Evolutionary conservation across 305 asterid genomes (phyloP).

Genomic region (Striga hermonthica): DNA sequence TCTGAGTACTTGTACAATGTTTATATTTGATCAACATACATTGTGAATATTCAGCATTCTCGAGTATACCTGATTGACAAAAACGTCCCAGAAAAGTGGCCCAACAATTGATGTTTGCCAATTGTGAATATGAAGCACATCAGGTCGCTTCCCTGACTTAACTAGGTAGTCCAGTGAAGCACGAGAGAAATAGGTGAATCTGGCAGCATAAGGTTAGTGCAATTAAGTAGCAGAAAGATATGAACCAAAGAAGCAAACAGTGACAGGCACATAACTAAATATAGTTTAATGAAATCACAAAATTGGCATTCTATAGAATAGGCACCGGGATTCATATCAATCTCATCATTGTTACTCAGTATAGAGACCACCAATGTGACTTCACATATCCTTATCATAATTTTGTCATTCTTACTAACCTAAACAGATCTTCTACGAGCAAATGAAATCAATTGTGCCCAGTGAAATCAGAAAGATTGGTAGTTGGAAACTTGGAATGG

Average conservation of each 20-base stretch:
- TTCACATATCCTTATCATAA: not conserved
- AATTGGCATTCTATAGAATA: slow-evolving; percentile 15
- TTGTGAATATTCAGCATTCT: slow-evolving; percentile 24
- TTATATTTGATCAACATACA: slow-evolving; percentile 10
- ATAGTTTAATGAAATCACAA: slow-evolving; percentile 14
- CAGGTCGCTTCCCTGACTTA: slow-evolving; percentile 78
- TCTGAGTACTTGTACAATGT: slow-evolving; percentile 20
- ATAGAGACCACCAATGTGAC: not conserved
- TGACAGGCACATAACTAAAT: slow-evolving; percentile 18
- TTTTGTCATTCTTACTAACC: not conserved
- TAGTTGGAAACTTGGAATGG: not conserved
- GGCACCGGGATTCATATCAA: slow-evolving; percentile 22
- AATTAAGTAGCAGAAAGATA: slow-evolving; percentile 10
- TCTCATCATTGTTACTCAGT: not conserved
- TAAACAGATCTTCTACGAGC: slow-evolving; percentile 15
- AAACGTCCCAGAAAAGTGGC: slow-evolving; percentile 86
- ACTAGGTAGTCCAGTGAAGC: slow-evolving; percentile 81
- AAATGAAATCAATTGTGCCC: slow-evolving; percentile 18
- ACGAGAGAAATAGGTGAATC: slow-evolving; percentile 83
- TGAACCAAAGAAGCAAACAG: slow-evolving; percentile 10
- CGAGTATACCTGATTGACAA: slow-evolving; percentile 62
- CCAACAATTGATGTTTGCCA: slow-evolving; percentile 85
- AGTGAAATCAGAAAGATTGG: slow-evolving; percentile 18
- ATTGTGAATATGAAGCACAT: slow-evolving; percentile 82
- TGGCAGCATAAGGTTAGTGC: slow-evolving; percentile 40